Evolutionary conservation across 768 basidiomycete species (phyloP).

Genomic region (Lactarius sp.): DNA sequence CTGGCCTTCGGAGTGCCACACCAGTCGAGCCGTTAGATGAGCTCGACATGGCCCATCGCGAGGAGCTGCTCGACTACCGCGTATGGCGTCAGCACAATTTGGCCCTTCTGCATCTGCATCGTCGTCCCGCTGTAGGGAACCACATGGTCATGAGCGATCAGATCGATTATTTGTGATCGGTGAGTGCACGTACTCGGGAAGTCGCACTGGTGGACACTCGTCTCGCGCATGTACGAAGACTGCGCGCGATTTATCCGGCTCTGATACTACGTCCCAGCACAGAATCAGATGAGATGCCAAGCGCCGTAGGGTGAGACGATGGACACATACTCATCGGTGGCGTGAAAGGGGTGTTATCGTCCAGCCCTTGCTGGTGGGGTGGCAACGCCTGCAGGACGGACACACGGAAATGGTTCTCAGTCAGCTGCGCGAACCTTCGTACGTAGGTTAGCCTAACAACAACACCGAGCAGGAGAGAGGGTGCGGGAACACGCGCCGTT

Average conservation of each 20-base stretch:
- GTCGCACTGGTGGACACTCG: constrained; percentile 57
- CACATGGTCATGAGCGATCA: not conserved
- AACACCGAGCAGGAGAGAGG: not conserved
- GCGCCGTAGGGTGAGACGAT: not conserved
- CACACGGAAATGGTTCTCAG: constrained; percentile 72
- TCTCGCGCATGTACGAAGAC: constrained; percentile 79
- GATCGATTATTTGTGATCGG: not conserved
- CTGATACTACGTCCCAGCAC: constrained; percentile 47
- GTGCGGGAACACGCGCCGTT: constrained; percentile 41
- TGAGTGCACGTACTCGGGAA: constrained; percentile 59
- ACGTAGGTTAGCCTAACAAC: not conserved
- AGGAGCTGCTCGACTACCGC: constrained; percentile 70
- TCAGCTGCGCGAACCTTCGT: constrained; percentile 65
- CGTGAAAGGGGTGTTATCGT: constrained; percentile 66
- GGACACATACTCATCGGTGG: constrained; percentile 65
- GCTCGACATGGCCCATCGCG: constrained; percentile 64
- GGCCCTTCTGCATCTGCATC: constrained; percentile 71
- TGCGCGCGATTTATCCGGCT: constrained; percentile 69
- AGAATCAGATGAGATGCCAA: constrained; percentile 14
- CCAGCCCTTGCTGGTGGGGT: constrained; percentile 65
- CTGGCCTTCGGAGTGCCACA: too few species aligned
- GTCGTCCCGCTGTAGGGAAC: constrained; percentile 51
- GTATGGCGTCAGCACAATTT: constrained; percentile 78
- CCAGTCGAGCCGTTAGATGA: constrained; percentile 47
- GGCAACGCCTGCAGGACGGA: constrained; percentile 83